Evolutionary conservation across 1,139 yeast species (phyloP).

Genomic region (Nakaseomyces nivariensis): DNA sequence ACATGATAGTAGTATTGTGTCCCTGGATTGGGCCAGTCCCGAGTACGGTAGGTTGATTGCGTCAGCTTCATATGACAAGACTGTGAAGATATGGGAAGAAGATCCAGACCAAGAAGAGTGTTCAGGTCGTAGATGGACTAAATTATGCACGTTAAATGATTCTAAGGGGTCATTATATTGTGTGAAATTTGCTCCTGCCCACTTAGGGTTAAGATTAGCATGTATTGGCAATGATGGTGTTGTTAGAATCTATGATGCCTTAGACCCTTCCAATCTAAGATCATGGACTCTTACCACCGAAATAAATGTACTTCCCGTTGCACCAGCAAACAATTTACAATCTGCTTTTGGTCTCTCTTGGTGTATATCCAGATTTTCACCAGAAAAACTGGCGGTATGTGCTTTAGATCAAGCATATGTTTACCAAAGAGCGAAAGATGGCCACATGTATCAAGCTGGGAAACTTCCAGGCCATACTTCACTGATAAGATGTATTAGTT

Average conservation of each 20-base stretch:
- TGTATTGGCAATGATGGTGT: slow-evolving; percentile 88
- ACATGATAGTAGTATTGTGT: slow-evolving; percentile 79
- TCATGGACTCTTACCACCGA: slow-evolving; percentile 77
- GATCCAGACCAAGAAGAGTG: slow-evolving; percentile 66
- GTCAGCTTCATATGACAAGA: slow-evolving; percentile 81
- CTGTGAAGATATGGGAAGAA: slow-evolving; percentile 87
- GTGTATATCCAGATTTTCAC: slow-evolving; percentile 83
- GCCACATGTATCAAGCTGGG: slow-evolving; percentile 38
- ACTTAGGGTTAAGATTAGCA: slow-evolving; percentile 72
- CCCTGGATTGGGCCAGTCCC: slow-evolving; percentile 88
- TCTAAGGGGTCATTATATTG: slow-evolving; percentile 85
- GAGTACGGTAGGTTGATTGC: slow-evolving; percentile 83
- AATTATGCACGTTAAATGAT: slow-evolving; percentile 67
- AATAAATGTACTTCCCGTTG: slow-evolving; percentile 51
- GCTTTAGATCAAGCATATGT: slow-evolving; percentile 84
- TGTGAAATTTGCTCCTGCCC: slow-evolving; percentile 81
- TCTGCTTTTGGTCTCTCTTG: slow-evolving; percentile 81
- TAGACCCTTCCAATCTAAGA: slow-evolving; percentile 77
- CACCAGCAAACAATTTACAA: slow-evolving; percentile 75
- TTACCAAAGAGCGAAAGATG: slow-evolving; percentile 44
- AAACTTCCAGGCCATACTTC: slow-evolving; percentile 71
- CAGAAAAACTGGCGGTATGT: slow-evolving; percentile 74
- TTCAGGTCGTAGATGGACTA: slow-evolving; percentile 75
- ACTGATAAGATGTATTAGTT: slow-evolving; percentile 75
- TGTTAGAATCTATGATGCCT: slow-evolving; percentile 74